Evolutionary conservation across 2,329 filamentous ascomycete genomes (phyloP).

Genomic region (Alternaria rosae): DNA sequence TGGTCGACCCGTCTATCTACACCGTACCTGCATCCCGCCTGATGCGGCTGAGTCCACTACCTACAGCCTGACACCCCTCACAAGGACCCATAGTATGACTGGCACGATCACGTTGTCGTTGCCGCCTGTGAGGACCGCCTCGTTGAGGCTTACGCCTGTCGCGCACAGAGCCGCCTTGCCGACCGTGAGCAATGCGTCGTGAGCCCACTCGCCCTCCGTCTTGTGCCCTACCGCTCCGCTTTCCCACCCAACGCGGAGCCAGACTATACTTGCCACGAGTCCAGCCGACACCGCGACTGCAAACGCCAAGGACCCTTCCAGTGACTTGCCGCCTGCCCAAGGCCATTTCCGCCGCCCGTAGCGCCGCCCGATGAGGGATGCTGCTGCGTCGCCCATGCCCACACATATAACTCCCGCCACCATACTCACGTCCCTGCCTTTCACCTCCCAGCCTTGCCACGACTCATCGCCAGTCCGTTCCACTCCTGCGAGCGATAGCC

Average conservation of each 20-base stretch:
- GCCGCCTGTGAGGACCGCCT: slow-evolving; percentile 92
- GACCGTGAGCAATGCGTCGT: slow-evolving; percentile 40
- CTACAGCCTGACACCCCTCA: slow-evolving; percentile 71
- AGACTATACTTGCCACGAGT: slow-evolving; percentile 72
- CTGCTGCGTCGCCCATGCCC: slow-evolving; percentile 92
- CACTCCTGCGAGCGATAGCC: slow-evolving; percentile 80
- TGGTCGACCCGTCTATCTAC: not conserved
- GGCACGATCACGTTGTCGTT: slow-evolving; percentile 99
- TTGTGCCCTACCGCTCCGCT: slow-evolving; percentile 22
- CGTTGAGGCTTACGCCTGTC: slow-evolving; percentile 81
- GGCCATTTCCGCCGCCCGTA: slow-evolving; percentile 91
- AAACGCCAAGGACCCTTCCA: slow-evolving; percentile 87
- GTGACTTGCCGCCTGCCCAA: slow-evolving; percentile 94
- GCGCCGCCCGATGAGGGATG: slow-evolving; percentile 85
- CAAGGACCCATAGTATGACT: slow-evolving; percentile 89
- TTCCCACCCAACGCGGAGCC: slow-evolving; percentile 79
- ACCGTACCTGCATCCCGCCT: slow-evolving; percentile 16
- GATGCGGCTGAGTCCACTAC: slow-evolving; percentile 1
- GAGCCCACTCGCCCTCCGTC: slow-evolving; percentile 54
- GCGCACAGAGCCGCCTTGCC: slow-evolving; percentile 75
- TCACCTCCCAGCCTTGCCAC: slow-evolving; percentile 77
- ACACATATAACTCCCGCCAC: slow-evolving; percentile 92
- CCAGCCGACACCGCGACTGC: slow-evolving; percentile 79
- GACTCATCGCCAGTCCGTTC: slow-evolving; percentile 63
- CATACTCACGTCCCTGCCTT: slow-evolving; percentile 80